These are phyloP conservation scores for Medakamo hakoo DNA, from an alignment of 139 green algal genomes.

Conservation along the genomic window DNA sequence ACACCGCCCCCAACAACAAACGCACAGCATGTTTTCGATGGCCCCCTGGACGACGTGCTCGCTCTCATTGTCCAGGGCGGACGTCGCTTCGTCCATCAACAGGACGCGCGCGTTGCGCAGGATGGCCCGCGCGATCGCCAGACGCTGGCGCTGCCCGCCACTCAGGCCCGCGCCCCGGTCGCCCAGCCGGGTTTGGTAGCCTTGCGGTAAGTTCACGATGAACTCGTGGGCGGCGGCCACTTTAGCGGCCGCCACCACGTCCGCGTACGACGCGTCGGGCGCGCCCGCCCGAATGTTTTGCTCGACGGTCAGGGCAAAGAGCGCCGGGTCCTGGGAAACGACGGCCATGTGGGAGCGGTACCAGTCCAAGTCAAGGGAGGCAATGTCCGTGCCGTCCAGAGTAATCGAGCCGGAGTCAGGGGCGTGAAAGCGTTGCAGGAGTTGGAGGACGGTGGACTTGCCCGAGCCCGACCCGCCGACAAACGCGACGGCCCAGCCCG, in stretches of 20 bases:
- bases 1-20: conserved; percentile 9
- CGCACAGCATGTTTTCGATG: no score
- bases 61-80: conserved; percentile 30
- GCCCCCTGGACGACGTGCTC: conserved; percentile 38
- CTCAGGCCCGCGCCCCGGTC: conserved; percentile 28
- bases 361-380: conserved; percentile 55
- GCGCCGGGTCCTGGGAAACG: conserved; percentile 80
- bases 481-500: conserved; percentile 61
- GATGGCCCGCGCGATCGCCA: conserved; percentile 62
- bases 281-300: conserved; percentile 72
- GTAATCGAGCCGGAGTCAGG: conserved; percentile 20
- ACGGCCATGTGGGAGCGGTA: conserved; percentile 55
- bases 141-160: conserved; percentile 66
- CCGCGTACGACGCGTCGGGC: conserved; percentile 20
- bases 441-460: conserved; percentile 78
- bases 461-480: conserved; percentile 78
- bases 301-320: conserved; percentile 40
- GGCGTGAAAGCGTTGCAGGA: conserved; percentile 82
- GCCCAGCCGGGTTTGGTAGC: conserved; percentile 45
- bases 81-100: conserved; percentile 49
- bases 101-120: conserved; percentile 31
- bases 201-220: conserved; percentile 38
- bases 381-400: conserved; percentile 64
- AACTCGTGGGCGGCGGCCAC: conserved; percentile 45
- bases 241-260: conserved; percentile 36